Percentiles rank a stretch among this genome's conserved stretches.
Evolutionary conservation across 2,329 filamentous ascomycete species (phyloP).

Genomic region (Colletotrichum musae): DNA sequence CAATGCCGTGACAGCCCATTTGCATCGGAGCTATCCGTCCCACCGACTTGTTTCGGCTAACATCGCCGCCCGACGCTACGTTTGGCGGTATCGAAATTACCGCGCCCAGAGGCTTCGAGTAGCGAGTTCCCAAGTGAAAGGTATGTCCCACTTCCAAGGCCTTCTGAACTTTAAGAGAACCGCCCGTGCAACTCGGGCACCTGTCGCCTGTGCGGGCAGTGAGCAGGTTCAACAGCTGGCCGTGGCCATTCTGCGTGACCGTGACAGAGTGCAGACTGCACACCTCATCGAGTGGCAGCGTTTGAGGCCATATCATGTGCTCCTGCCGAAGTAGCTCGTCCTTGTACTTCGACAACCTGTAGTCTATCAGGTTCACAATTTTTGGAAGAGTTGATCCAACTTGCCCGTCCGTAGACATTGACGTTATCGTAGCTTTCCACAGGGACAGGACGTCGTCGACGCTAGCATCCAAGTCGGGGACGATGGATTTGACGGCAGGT

Average conservation of each 20-base stretch:
- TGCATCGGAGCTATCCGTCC: conserved; percentile 68
- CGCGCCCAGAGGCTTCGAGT: conserved; percentile 82
- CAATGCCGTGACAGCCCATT: conserved; percentile 98
- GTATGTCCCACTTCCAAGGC: conserved; percentile 96
- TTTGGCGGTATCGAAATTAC: conserved; percentile 65
- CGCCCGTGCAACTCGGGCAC: conserved; percentile 79
- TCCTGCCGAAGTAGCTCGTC: conserved; percentile 42
- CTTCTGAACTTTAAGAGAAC: conserved; percentile 74
- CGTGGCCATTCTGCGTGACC: conserved; percentile 50
- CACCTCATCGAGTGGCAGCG: not conserved
- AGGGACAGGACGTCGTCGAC: conserved; percentile 71
- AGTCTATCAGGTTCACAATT: conserved; percentile 55
- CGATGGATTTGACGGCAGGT: conserved; percentile 74
- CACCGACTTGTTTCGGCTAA: not conserved
- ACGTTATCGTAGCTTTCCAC: conserved; percentile 59
- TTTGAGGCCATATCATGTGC: conserved; percentile 26
- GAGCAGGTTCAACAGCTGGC: conserved; percentile 71
- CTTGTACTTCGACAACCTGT: conserved; percentile 47
- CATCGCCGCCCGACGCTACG: conserved; percentile 8
- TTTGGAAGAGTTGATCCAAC: not conserved
- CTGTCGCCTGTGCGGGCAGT: conserved; percentile 76
- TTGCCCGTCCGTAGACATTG: conserved; percentile 44
- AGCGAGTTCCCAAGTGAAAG: conserved; percentile 92
- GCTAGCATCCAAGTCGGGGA: conserved; percentile 79
- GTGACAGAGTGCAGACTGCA: conserved; percentile 42